Conservation (phyloP, 352 stramenopile genomes). For the Phytophthora sojae region DNA sequence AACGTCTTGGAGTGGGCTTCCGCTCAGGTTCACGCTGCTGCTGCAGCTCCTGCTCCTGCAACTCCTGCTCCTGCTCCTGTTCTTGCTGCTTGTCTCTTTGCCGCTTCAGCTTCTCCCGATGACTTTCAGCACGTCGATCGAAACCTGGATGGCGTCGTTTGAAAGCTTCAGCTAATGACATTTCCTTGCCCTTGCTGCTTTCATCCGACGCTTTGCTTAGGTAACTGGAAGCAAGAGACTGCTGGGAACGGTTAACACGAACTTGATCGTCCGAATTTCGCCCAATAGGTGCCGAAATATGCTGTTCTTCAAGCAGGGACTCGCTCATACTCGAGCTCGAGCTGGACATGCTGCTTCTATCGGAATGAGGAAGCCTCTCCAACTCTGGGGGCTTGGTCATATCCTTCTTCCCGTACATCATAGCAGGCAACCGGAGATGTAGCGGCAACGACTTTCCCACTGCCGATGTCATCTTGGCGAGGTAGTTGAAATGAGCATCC, state of each 20-base stretch:
- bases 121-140: constrained; percentile 37
- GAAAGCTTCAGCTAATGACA: constrained; percentile 73
- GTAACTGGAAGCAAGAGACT: not conserved
- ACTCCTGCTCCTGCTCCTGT: not conserved
- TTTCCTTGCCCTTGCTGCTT: constrained; percentile 16
- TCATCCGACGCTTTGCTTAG: constrained; percentile 4
- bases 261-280: constrained; percentile 4
- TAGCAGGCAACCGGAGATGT: constrained; percentile 50
- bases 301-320: constrained; percentile 22
- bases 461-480: constrained; percentile 57
- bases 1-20: not conserved
- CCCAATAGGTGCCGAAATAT: not conserved
- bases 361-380: not conserved
- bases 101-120: constrained; percentile 42
- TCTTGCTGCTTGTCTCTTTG: constrained; percentile 41
- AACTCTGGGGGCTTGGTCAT: constrained; percentile 44
- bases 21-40: constrained; percentile 6
- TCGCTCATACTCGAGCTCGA: constrained; percentile 24
- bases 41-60: constrained; percentile 19
- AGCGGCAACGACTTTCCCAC: constrained; percentile 52
- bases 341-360: constrained; percentile 6
- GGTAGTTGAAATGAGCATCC: constrained; percentile 53
- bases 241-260: not conserved
- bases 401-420: constrained; percentile 41
- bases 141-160: constrained; percentile 66